Evolutionary conservation across 1,284 basidiomycete genomes (phyloP), one percentile per base, ranked within the genome.

Genomic region (Pisolithus thermaeus): DNA sequence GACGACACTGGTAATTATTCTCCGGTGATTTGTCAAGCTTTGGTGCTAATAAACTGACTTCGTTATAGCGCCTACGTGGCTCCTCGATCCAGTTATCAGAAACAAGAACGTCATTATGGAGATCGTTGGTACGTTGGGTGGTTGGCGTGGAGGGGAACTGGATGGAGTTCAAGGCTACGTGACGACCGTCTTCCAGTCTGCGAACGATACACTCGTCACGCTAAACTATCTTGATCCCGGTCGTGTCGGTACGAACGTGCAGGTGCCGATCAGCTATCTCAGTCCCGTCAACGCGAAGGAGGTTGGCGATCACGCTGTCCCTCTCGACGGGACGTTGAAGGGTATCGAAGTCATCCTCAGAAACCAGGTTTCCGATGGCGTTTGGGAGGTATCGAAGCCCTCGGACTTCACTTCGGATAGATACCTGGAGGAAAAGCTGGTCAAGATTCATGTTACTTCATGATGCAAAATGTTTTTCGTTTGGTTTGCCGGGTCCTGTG

Each of bases 111-210:
- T 84, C 22, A 71, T 79, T 56, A 65, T 84, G 52, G 67, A 72
- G 42, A 70, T 87, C n/a, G 59, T 62, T 1, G 75, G 76, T 16
- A 80, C 81, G 0, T 70, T 71, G 23, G 62, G 65, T 9, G 64
- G 67, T 38, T 87, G 83, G 70, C 72, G 79, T 46, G 67, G 73
- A 28, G 83, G 83, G 37, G 73, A 78, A 35, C 74, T 74, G 58
- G 81, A 88, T 56, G 71, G 70, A 25, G 69, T 69, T 47, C 61
- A 69, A 32, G 84, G 79, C 51, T 65, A 70, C 46, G 67, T 79
- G 23, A 60, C 66, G 37, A 65, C 63, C 35, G 62, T 74, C 16
- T 66, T 73, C 54, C 61, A 67, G 56, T 64, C 70, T 0, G 54
- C 61, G 5, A 64, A 64, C 47, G 68, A 71, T 25, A 59, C 58